phyloP scores from a whole-genome alignment of 1,139 yeast genomes.

The Taphrina sp. region DNA sequence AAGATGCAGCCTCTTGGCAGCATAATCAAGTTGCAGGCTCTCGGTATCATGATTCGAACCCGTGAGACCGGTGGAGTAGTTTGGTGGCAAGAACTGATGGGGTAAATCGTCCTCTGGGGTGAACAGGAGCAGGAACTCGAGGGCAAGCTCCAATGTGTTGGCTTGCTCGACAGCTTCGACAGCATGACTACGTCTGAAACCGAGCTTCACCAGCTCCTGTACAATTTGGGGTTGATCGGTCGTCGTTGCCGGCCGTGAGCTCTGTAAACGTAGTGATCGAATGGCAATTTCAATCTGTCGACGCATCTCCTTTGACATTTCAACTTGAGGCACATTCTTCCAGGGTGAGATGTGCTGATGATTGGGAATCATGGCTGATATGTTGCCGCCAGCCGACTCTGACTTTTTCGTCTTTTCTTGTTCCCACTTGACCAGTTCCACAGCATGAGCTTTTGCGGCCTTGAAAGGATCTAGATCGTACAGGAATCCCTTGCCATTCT shows the following conservation, averaged over 20 bases:
- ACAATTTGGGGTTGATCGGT: neutral
- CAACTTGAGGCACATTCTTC: conserved; percentile 37
- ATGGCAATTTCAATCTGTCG: conserved; percentile 42
- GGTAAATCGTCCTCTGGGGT: conserved; percentile 80
- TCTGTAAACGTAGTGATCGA: conserved; percentile 21
- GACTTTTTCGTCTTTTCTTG: conserved; percentile 37
- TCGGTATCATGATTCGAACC: conserved; percentile 41
- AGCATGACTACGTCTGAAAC: conserved; percentile 69
- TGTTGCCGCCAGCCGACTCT: conserved; percentile 21
- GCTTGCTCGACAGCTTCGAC: conserved; percentile 69
- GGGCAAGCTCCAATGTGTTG: conserved; percentile 48
- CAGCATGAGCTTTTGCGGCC: conserved; percentile 53
- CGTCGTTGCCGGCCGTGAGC: neutral
- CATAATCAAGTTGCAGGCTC: conserved; percentile 49
- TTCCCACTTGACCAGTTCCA: conserved; percentile 37
- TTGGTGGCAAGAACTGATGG: conserved; percentile 48
- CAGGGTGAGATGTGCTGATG: conserved; percentile 33
- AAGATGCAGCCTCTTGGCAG: conserved; percentile 56
- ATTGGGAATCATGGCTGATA: conserved; percentile 31
- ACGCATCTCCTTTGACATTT: conserved; percentile 44
- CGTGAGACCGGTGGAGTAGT: conserved; percentile 42
- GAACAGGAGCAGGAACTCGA: conserved; percentile 52
- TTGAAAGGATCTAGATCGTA: conserved; percentile 68
- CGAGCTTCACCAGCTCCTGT: conserved; percentile 50
- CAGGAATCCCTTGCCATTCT: conserved; percentile 49